A percentile compares a stretch with the other conserved stretches of the same genome.
These are phyloP conservation scores for Phytophthora sp. DNA, from an alignment of 352 stramenopile species.

Conservation along the genomic window DNA sequence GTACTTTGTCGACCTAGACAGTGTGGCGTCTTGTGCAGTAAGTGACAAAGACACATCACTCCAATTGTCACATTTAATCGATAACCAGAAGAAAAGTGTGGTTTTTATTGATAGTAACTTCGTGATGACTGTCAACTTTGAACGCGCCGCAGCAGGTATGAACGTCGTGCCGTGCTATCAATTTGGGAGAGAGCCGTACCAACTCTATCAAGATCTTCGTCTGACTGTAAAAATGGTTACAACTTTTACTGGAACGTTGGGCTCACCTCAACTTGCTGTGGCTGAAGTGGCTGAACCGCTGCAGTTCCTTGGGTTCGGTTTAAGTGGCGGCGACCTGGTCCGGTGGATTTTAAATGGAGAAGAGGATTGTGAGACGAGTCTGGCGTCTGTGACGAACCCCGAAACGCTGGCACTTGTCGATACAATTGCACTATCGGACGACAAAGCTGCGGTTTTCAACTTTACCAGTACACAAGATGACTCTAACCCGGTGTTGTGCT, in stretches of 20 bases:
- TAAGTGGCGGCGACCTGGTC: constrained; percentile 51
- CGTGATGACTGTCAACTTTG: constrained; percentile 49
- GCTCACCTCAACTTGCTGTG: constrained; percentile 58
- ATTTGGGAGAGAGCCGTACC: constrained; percentile 64
- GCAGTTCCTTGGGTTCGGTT: constrained; percentile 58
- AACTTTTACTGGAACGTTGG: constrained; percentile 46
- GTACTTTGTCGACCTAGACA: constrained; percentile 59
- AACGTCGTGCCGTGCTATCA: constrained; percentile 58
- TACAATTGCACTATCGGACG: constrained; percentile 44
- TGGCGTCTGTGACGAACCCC: constrained; percentile 42
- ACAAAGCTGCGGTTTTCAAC: constrained; percentile 48
- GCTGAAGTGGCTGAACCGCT: constrained; percentile 61
- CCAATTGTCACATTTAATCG: constrained; percentile 43
- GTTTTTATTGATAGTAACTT: constrained; percentile 44
- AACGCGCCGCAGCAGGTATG: constrained; percentile 39
- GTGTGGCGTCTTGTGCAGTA: constrained; percentile 37
- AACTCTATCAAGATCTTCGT: constrained; percentile 52
- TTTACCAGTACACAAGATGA: constrained; percentile 54
- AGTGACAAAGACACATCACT: constrained; percentile 43
- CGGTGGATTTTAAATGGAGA: constrained; percentile 57
- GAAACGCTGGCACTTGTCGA: constrained; percentile 39
- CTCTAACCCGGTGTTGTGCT: constrained; percentile 65
- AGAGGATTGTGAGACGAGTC: constrained; percentile 63
- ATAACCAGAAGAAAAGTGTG: constrained; percentile 35
- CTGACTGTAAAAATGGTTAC: constrained; percentile 67